Evolutionary conservation across 768 basidiomycete species (phyloP), one percentile per base, ranked within the genome.

Genomic region (Glaciozyma antarctica): DNA sequence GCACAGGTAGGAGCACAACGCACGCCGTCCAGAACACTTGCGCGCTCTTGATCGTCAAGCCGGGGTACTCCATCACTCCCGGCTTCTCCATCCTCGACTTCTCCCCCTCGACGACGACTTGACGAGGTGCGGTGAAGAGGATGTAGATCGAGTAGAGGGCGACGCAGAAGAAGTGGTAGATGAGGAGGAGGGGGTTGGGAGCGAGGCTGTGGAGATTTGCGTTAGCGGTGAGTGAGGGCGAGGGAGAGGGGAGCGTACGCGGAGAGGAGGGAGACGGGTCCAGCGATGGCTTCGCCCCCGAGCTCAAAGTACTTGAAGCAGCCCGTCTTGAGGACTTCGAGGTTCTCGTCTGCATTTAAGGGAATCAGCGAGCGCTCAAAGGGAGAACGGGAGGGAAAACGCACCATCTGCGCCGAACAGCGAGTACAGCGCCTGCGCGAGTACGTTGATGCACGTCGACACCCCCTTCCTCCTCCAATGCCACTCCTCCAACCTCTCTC

Each of bases 231-330:
- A 22, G 17, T 7, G 51, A 41, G 5, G 41, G 21, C 1, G 41
- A 15, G 47, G 26, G 22, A 38, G 22, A 58, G 48, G 45, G 43
- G 21, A 32, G 78, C 84, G 65, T 73, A 92, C 90, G 85, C 93
- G 21, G 91, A 85, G 16, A 99, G 84, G 6, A 99, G 81, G 13
- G 86, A 86, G 13, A 97, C 91, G 1, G 95, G 95, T 1, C 88
- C 95, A 52, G 83, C 81, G 61, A 97, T 76, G 71, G 89, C 89
- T 71, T 90, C 85, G 1, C 95, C 95, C 19, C 95, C 95, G 7
- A 84, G 81, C 75, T 94, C 90, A 72, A 99, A 95, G 78, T 98
- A 99, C 74, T 90, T 90, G 82, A 99, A 95, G 77, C 95, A 98
- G 0, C 94, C 95, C 53, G 77, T 76, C 64, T 77, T 73, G 49